These are phyloP conservation scores for Schrenkiella parvula DNA, from an alignment of 345 rosid species.

Conservation along the genomic window DNA sequence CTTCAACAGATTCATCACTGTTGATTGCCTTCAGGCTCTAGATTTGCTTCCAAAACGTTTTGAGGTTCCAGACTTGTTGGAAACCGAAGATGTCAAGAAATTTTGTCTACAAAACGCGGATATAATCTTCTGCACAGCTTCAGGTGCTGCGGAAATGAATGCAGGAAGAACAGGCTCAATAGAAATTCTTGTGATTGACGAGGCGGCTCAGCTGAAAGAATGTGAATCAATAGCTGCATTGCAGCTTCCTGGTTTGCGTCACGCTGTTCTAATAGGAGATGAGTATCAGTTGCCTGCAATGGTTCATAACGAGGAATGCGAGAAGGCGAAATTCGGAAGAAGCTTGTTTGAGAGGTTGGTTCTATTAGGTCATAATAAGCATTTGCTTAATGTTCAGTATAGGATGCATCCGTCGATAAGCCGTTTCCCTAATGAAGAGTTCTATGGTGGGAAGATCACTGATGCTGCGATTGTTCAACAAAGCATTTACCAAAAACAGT, in stretches of 20 bases:
- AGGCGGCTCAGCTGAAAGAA: constrained; percentile 52
- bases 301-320: constrained; percentile 29
- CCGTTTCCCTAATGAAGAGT: constrained; percentile 40
- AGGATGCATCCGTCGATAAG: constrained; percentile 76
- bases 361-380: constrained; percentile 41
- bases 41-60: neutral
- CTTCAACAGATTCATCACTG: neutral
- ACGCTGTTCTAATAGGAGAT: constrained; percentile 44
- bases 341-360: constrained; percentile 66
- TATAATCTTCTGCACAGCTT: constrained; percentile 42
- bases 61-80: neutral
- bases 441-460: constrained; percentile 36
- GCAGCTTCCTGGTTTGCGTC: constrained; percentile 36
- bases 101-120: constrained; percentile 33
- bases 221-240: constrained; percentile 44
- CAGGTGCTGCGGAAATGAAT: constrained; percentile 31
- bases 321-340: constrained; percentile 45
- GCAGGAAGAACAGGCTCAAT: neutral
- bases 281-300: constrained; percentile 42
- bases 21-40: neutral
- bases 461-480: constrained; percentile 39
- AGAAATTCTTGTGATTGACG: constrained; percentile 39
- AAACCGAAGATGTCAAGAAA: neutral
- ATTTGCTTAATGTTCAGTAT: constrained; percentile 48
- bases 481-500: constrained; percentile 6